Base-by-base conservation (phyloP, 169 alveolate species). In the Eimeria necatrix region DNA sequence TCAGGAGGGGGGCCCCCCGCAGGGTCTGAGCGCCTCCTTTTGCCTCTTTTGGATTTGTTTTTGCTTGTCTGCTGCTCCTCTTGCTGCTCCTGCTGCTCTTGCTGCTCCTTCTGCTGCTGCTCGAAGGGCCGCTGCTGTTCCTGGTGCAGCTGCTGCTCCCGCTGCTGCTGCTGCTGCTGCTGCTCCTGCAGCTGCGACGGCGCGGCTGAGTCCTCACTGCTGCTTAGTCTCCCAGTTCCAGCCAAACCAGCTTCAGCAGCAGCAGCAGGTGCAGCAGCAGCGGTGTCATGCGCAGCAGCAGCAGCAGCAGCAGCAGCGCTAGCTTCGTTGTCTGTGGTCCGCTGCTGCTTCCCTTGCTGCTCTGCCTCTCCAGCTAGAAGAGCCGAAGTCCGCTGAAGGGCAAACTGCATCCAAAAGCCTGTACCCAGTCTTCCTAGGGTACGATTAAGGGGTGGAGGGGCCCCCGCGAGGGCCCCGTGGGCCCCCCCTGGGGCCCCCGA, bases 381-480 rank as follows among this genome's bases (percentile, higher is more conserved):
- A 26, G 89, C 89, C 20, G 89, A 80, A 4, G 89, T 51, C 71
- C 89, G 61, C 70, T 80, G 60, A 32, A 80, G 41, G 46, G 89
- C 89, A 5, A 80, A n/a, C 48, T 48, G 56, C 89, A 80, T 80
- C 89, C 89, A 80, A 9, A 70, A 80, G 0, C 89, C 89, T 7
- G 89, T 52, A 22, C 89, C 89, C 68, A 80, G 68, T 18, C 49
- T 48, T n/a, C 89, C 89, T 16, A 80, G 70, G 32, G 89, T 20
- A 20, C 89, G 89, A 24, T n/a, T 80, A 8, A 80, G 70, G 41
- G 89, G 89, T 2, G 89, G 89, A 48, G 89, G 89, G 48, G 89
- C 89, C 24, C 60, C 70, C n/a, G 89, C 89, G 5, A 80, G 89
- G 89, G 89, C 68, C 68, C 89, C 89, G 32, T 49, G 52, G 85